Evolutionary conservation across 371 early-diverging fungal genomes (phyloP), one percentile per base, ranked within the genome.

Genomic region (Mucor circinelloides): DNA sequence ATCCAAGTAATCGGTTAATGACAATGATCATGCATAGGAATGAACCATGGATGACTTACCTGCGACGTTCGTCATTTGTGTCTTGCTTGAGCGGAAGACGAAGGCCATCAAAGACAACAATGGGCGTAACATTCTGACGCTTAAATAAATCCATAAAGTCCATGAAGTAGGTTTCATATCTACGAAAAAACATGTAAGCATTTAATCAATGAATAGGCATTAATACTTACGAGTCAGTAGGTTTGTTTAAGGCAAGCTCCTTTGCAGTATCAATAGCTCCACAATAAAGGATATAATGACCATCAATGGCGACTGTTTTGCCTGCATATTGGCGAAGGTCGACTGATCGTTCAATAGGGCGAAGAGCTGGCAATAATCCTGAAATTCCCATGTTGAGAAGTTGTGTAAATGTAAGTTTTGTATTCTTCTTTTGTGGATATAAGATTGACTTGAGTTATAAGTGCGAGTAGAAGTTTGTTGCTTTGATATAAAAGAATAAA

Each of bases 241-340:
- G 78, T 15, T 78, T 66, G 15, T 85, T 85, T 21, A 86, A 75
- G 6, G 86, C 87, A 12, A 97, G 79, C 13, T 95, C 95, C 31
- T 83, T 64, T 0, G 96, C 93, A 68, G 95, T 96, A 0, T 88
- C 74, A 69, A 92, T 92, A 0, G 92, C 91, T 25, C 94, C 97
- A 52, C 87, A 84, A 80, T 97, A 94, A 19, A 98, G 91, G 97
- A 97, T 97, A 6, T 93, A 91, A 72, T 97, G 95, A 6, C 92
- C 94, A 78, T 98, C 99, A 27, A 98, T 88, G 1, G 91, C 99
- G 0, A 98, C 82, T 4, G 86, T 83, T 65, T 85, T 79, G 6
- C 95, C 95, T 6, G 81, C 73, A 62, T 90, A 90, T 61, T 90
- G 84, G 30, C 73, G 68, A 7, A 95, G 74, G 67, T 93, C 90